These are phyloP conservation scores for Geotrichum cucujoidarum DNA, from an alignment of 1,139 yeast species.

Conservation along the genomic window DNA sequence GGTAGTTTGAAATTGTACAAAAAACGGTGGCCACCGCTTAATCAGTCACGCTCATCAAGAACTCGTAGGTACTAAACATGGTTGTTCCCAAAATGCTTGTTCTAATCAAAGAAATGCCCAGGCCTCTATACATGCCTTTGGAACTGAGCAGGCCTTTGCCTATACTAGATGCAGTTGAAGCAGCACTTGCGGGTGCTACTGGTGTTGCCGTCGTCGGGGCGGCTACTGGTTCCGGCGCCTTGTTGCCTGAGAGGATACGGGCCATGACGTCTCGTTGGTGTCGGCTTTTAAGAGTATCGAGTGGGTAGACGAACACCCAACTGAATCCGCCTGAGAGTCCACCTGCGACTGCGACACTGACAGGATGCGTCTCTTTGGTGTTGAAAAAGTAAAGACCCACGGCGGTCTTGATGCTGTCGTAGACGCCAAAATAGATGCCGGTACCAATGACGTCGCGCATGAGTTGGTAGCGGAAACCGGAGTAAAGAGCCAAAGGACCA, in stretches of 20 bases:
- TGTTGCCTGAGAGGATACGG: constrained; percentile 41
- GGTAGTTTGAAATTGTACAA: too few relatives aligned
- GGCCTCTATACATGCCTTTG: constrained; percentile 75
- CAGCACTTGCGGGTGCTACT: constrained; percentile 22
- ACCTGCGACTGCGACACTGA: constrained; percentile 60
- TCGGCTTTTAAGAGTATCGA: constrained; percentile 73
- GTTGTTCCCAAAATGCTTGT: constrained; percentile 70
- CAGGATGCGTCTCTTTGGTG: constrained; percentile 36
- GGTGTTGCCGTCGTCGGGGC: neutral
- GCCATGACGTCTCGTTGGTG: constrained; percentile 69
- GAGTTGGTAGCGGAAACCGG: constrained; percentile 67
- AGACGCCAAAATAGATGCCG: constrained; percentile 67
- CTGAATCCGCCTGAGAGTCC: constrained; percentile 70
- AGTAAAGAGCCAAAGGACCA: constrained; percentile 61
- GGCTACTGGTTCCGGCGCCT: too few relatives aligned
- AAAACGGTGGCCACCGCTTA: too few relatives aligned
- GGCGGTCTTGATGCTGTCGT: constrained; percentile 58
- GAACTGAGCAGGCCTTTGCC: too few relatives aligned
- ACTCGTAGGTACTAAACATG: constrained; percentile 69
- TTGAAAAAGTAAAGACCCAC: constrained; percentile 30
- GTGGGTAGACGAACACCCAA: constrained; percentile 71
- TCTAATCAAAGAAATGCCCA: constrained; percentile 67
- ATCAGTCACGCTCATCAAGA: constrained; percentile 32
- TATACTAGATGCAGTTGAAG: too few relatives aligned
- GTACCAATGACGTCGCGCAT: constrained; percentile 63